phyloP scores from a whole-genome alignment of 176 grass and related monocot species.

The Leersia perrieri region DNA sequence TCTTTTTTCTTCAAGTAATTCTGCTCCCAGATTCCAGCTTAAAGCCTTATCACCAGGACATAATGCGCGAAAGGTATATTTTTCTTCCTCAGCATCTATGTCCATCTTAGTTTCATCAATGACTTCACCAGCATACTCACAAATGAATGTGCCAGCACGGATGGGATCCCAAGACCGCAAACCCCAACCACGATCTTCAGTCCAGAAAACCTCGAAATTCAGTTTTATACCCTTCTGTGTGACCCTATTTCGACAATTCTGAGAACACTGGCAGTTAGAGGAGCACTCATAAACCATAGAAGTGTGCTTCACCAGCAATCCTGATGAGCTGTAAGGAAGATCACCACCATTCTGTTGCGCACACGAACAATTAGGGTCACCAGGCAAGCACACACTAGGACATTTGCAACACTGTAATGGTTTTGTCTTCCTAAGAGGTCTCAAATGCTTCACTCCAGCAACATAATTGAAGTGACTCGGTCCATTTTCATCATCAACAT shows the following conservation, averaged over 20 bases:
- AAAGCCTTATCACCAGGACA: neutral
- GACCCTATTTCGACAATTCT: constrained; percentile 56
- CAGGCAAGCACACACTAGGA: constrained; percentile 57
- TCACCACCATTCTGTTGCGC: constrained; percentile 40
- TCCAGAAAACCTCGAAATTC: constrained; percentile 58
- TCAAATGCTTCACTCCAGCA: constrained; percentile 35
- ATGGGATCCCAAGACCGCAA: constrained; percentile 64
- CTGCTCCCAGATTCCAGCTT: constrained; percentile 50
- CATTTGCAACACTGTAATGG: constrained; percentile 46
- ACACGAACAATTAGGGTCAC: constrained; percentile 48
- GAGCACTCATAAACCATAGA: constrained; percentile 55
- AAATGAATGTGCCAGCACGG: constrained; percentile 57
- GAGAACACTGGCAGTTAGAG: constrained; percentile 37
- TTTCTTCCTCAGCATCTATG: constrained; percentile 31
- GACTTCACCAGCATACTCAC: constrained; percentile 56
- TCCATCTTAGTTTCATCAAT: constrained; percentile 30
- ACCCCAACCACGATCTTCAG: constrained; percentile 52
- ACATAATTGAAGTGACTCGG: constrained; percentile 47
- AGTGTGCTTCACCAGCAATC: constrained; percentile 36
- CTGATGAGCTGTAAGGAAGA: constrained; percentile 50
- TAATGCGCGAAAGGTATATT: constrained; percentile 45
- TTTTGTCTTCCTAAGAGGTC: constrained; percentile 15
- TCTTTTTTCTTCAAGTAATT: constrained; percentile 42
- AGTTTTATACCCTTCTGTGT: constrained; percentile 48
- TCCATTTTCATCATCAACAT: constrained; percentile 33